Evolutionary conservation across 139 green algal genomes (phyloP).

Genomic region (Auxenochlorella protothecoides): DNA sequence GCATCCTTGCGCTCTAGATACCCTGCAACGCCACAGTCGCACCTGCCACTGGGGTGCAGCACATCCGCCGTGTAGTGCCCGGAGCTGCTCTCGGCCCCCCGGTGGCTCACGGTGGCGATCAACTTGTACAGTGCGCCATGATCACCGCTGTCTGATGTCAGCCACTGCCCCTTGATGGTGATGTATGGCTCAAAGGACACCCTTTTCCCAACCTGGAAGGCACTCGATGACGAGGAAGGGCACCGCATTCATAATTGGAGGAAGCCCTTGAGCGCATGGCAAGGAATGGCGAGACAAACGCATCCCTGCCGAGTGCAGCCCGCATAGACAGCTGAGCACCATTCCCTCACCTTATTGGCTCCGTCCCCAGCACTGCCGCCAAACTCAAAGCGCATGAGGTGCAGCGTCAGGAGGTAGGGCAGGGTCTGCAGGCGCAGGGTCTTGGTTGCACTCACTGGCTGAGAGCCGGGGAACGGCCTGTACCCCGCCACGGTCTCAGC

Average conservation of each 20-base stretch:
- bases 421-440: slow-evolving; percentile 30
- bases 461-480: slow-evolving; percentile 20
- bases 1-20: not conserved
- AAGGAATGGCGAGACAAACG: not conserved
- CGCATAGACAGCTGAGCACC: not conserved
- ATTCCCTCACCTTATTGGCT: not conserved
- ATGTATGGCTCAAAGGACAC: slow-evolving; percentile 44
- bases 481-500: slow-evolving; percentile 30
- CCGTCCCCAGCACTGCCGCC: slow-evolving; percentile 1
- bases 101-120: slow-evolving; percentile 58
- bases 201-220: slow-evolving; percentile 43
- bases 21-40: not conserved
- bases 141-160: slow-evolving; percentile 28
- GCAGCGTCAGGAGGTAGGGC: slow-evolving; percentile 56
- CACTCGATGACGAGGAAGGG: not conserved
- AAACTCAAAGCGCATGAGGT: slow-evolving; percentile 64
- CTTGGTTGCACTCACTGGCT: slow-evolving; percentile 27
- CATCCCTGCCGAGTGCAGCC: not conserved
- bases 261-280: not conserved
- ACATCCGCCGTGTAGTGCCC: slow-evolving; percentile 79
- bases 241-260: not conserved
- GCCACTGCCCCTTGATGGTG: slow-evolving; percentile 21
- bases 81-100: slow-evolving; percentile 34
- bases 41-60: slow-evolving; percentile 37
- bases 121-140: slow-evolving; percentile 44